Evolutionary conservation across 2,329 filamentous ascomycete species (phyloP).

Genomic region (Colletotrichum tamarilloi): DNA sequence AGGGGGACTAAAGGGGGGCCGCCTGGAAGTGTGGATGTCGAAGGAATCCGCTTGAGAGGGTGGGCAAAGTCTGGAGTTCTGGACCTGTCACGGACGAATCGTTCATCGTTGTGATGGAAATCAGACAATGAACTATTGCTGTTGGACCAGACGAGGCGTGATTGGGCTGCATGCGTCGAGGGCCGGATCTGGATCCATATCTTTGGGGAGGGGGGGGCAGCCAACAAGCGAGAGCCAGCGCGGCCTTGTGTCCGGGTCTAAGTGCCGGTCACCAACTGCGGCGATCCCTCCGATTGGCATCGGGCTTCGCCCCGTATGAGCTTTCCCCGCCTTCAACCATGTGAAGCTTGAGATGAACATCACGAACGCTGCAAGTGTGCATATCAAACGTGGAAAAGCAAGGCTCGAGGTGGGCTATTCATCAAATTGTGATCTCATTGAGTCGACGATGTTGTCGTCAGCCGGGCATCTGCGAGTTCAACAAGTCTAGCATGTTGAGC

Average conservation of each 20-base stretch:
- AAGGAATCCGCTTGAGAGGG: slow-evolving; percentile 3
- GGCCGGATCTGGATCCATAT: slow-evolving; percentile 6
- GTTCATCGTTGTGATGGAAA: background rate
- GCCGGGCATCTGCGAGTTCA: slow-evolving; percentile 43
- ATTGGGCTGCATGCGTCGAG: slow-evolving; percentile 16
- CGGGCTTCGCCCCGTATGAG: slow-evolving; percentile 6
- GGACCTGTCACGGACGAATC: slow-evolving; percentile 3
- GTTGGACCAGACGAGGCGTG: background rate
- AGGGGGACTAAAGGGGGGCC: background rate
- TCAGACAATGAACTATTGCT: background rate
- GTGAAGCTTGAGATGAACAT: background rate
- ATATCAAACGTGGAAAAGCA: background rate
- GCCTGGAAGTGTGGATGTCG: background rate
- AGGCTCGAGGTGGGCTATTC: background rate
- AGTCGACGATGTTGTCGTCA: slow-evolving; percentile 18
- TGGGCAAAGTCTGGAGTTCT: background rate
- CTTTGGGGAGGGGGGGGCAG: background rate
- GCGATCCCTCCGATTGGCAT: slow-evolving; percentile 9
- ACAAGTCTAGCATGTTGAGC: slow-evolving; percentile 40
- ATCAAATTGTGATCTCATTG: slow-evolving; percentile 6
- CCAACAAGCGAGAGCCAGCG: background rate
- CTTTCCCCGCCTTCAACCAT: background rate
- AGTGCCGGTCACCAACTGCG: background rate
- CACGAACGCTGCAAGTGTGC: slow-evolving; percentile 11
- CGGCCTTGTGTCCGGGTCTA: slow-evolving; percentile 22